Evolutionary conservation across 495 filamentous ascomycete genomes (phyloP).

Genomic region (Aspergillus heteromorphus): DNA sequence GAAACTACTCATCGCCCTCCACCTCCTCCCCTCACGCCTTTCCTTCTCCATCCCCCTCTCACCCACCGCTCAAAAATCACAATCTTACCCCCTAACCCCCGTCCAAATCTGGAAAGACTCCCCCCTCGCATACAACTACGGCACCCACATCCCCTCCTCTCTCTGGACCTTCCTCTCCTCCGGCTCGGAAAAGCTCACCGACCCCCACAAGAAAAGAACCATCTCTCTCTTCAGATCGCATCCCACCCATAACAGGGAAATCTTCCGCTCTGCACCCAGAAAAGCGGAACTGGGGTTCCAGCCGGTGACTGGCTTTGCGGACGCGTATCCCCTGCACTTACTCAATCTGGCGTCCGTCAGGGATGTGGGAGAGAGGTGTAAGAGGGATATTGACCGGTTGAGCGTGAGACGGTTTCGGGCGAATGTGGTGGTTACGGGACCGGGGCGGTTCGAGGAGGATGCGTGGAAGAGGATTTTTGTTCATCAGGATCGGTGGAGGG

Average conservation of each 20-base stretch:
- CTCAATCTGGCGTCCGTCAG: constrained; percentile 69
- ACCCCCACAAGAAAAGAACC: constrained; percentile 29
- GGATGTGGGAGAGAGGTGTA: constrained; percentile 50
- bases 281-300: constrained; percentile 67
- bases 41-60: constrained; percentile 60
- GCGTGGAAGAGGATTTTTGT: constrained; percentile 71
- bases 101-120: constrained; percentile 79
- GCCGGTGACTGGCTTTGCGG: constrained; percentile 72
- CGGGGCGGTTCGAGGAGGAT: constrained; percentile 64
- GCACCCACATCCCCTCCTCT: constrained; percentile 46
- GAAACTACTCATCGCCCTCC: constrained; percentile 12
- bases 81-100: constrained; percentile 53
- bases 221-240: constrained; percentile 68
- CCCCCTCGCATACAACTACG: constrained; percentile 44
- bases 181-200: constrained; percentile 30
- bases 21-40: constrained; percentile 19
- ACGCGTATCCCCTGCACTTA: constrained; percentile 85
- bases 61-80: constrained; percentile 49
- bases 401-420: constrained; percentile 71
- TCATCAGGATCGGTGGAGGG: too few relatives aligned
- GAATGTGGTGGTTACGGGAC: constrained; percentile 72
- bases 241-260: constrained; percentile 54
- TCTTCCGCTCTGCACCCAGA: constrained; percentile 71
- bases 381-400: constrained; percentile 53
- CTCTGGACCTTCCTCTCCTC: constrained; percentile 49